A percentile compares a stretch with the other conserved stretches of the same genome.
Conservation (phyloP, 495 filamentous ascomycete species). For the Immersiella caudata region DNA sequence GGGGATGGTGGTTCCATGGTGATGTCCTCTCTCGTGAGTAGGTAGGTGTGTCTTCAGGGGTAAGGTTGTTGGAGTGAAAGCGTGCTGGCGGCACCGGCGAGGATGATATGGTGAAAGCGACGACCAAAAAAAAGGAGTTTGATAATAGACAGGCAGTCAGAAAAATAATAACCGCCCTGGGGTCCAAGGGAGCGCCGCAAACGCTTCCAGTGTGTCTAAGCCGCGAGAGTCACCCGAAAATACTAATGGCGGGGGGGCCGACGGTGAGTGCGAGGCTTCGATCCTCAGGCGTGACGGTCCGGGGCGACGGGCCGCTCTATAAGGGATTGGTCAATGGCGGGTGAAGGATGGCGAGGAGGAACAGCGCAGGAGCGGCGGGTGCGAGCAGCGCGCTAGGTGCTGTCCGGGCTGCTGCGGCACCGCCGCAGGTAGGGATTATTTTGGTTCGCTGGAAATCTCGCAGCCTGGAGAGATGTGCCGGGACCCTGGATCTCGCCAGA, state of each 20-base stretch:
- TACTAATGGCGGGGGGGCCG: background rate
- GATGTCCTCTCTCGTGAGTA: conserved; percentile 29
- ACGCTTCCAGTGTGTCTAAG: background rate
- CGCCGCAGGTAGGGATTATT: conserved; percentile 34
- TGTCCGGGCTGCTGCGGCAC: conserved; percentile 14
- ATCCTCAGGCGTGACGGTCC: background rate
- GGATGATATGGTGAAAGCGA: conserved; percentile 7
- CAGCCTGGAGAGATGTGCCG: conserved; percentile 34
- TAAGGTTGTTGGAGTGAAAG: background rate
- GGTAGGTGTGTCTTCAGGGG: background rate
- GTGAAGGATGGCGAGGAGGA: conserved; percentile 12
- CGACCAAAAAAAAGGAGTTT: background rate
- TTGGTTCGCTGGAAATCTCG: conserved; percentile 34
- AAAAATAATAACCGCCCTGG: background rate
- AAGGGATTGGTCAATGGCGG: conserved; percentile 16
- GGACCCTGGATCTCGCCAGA: conserved; percentile 24
- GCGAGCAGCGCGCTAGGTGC: conserved; percentile 5
- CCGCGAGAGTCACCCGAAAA: background rate
- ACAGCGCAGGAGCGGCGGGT: conserved; percentile 10
- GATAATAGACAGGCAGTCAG: background rate
- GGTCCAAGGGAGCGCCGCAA: background rate
- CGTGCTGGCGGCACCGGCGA: background rate
- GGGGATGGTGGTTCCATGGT: conserved; percentile 35
- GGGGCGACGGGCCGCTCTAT: conserved; percentile 18
- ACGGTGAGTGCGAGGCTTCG: background rate